Percentiles rank a stretch among this genome's conserved stretches.
Evolutionary conservation across 805 yeast species (phyloP).

Genomic region (Hanseniaspora pseudoguilliermondii): DNA sequence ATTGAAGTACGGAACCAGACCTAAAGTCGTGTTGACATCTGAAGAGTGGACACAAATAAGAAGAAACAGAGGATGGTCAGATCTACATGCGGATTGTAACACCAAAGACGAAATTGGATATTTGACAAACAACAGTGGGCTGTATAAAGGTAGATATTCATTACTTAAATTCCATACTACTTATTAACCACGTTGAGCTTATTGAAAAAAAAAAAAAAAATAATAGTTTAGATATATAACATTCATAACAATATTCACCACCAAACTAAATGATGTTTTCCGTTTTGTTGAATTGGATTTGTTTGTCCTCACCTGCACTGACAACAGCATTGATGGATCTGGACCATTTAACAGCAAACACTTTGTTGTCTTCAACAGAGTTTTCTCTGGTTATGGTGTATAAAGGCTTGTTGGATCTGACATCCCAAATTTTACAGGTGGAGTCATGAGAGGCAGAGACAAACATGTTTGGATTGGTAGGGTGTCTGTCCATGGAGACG

Average conservation of each 20-base stretch:
- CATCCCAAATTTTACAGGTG: conserved; percentile 88
- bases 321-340: conserved; percentile 57
- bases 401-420: conserved; percentile 70
- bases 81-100: conserved; percentile 22
- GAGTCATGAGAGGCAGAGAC: conserved; percentile 95
- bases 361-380: conserved; percentile 42
- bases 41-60: conserved; percentile 55
- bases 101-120: conserved; percentile 32
- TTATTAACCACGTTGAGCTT: too few relatives aligned
- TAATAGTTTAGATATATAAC: not conserved
- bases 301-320: conserved; percentile 90
- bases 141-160: conserved; percentile 74
- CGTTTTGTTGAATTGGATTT: conserved; percentile 65
- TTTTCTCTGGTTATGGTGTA: conserved; percentile 71
- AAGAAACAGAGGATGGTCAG: conserved; percentile 50
- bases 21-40: conserved; percentile 57
- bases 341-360: conserved; percentile 82
- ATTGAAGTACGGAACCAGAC: conserved; percentile 76
- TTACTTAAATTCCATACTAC: conserved; percentile 32
- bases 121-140: conserved; percentile 48
- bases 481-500: conserved; percentile 59
- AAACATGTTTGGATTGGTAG: conserved; percentile 68
- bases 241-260: not conserved
- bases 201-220: too few relatives aligned
- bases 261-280: conserved; percentile 22